Evolutionary conservation across 108 stramenopile species (phyloP), one percentile per base, ranked within the genome.

Genomic region (Cylindrotheca closterium): DNA sequence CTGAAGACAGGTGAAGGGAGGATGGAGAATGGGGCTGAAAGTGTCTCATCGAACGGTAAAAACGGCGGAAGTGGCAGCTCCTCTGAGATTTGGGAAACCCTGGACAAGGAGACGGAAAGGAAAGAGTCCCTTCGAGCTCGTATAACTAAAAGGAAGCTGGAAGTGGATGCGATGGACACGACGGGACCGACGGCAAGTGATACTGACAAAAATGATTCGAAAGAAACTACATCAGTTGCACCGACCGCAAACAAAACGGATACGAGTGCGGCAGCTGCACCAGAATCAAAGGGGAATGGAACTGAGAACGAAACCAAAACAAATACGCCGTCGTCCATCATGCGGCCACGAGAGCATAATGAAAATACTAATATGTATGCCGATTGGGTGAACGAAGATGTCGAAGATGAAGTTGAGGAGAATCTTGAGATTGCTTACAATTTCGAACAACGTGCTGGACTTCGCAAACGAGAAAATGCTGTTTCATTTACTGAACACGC

Each of bases 371-470:
- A n/a, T n/a, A n/a, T n/a, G n/a, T n/a, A n/a, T n/a, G n/a, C n/a
- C n/a, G n/a, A n/a, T n/a, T n/a, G n/a, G n/a, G n/a, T n/a, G n/a
- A n/a, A n/a, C n/a, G n/a, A n/a, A n/a, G n/a, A 42, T 15, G 37
- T 10, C 37, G 37, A 42, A 10, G 37, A 30, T 32, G 21, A 55
- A 19, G 51, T 37, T 17, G 72, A 65, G 4, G 58, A 65, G 19
- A 60, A 65, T 27, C 27, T 65, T 4, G 32, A 49, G 29, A 65
- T 73, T 15, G 33, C 72, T 3, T 46, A 37, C 7, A 56, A 26
- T 48, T 73, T 73, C 29, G 72, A 73, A 51, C 56, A 65, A 46
- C 57, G 57, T 27, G 72, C 72, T 2, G 72, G 72, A 21, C 47
- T 73, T 3, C 63, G 72, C 0, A 29, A 24, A 18, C 30, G 63